Evolutionary conservation across 2,329 filamentous ascomycete species (phyloP).

Genomic region (Macrophomina tecta): DNA sequence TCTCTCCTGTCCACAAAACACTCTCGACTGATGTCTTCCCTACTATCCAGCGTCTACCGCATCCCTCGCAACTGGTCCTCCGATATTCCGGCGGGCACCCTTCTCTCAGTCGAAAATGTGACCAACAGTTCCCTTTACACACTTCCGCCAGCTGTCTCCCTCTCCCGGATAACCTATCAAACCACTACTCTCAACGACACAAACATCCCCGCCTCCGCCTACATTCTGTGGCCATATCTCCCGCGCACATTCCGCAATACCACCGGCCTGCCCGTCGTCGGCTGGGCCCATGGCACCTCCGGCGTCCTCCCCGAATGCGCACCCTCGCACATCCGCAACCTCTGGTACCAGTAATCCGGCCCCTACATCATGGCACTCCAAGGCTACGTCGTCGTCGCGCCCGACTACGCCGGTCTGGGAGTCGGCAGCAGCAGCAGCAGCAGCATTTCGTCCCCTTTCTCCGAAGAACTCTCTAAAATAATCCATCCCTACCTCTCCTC

Average conservation of each 20-base stretch:
- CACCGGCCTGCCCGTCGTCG: conserved; percentile 28
- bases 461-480: not conserved
- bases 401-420: conserved; percentile 38
- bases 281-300: conserved; percentile 34
- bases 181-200: conserved; percentile 54
- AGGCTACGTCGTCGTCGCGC: conserved; percentile 37
- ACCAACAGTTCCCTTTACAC: conserved; percentile 50
- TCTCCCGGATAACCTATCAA: conserved; percentile 59
- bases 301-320: conserved; percentile 33
- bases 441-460: not conserved
- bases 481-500: conserved; percentile 49
- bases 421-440: not conserved
- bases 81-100: conserved; percentile 40
- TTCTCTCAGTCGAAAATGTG: conserved; percentile 50
- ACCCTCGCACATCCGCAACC: conserved; percentile 35
- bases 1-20: conserved; percentile 20
- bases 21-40: conserved; percentile 33
- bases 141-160: conserved; percentile 48
- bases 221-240: conserved; percentile 57
- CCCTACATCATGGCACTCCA: conserved; percentile 36
- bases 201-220: conserved; percentile 56
- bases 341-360: conserved; percentile 36
- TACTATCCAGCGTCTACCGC: not conserved
- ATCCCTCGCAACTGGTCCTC: conserved; percentile 5
- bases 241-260: not conserved